Evolutionary conservation across 306 rosid species (phyloP).

Genomic region (Vicia faba): DNA sequence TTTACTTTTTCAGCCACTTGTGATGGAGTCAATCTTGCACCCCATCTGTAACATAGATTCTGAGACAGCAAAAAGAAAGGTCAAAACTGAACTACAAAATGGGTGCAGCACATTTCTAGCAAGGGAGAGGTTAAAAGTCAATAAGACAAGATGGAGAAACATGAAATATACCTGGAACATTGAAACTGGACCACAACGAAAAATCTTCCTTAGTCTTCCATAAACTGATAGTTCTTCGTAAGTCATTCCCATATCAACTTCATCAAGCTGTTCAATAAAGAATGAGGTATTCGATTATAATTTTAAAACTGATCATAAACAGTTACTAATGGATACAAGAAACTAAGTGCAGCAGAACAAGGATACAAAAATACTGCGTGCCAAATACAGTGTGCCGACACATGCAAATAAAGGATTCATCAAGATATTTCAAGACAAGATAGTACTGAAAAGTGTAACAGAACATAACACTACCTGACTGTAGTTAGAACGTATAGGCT

Average conservation of each 20-base stretch:
- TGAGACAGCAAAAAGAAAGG: conserved; percentile 37
- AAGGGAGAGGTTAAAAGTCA: too few relatives aligned
- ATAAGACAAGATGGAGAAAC: too few relatives aligned
- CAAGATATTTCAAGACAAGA: conserved; percentile 23
- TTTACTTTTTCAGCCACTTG: conserved; percentile 97
- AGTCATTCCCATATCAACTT: conserved; percentile 98
- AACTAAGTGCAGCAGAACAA: conserved; percentile 1
- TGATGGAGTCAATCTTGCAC: conserved; percentile 71
- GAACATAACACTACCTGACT: conserved; percentile 63
- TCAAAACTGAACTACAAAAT: conserved; percentile 24
- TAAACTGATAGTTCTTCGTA: conserved; percentile 90
- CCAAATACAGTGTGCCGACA: conserved; percentile 24
- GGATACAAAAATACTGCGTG: background rate
- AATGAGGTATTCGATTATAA: conserved; percentile 30
- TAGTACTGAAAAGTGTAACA: background rate
- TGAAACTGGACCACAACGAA: conserved; percentile 89
- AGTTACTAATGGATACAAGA: background rate
- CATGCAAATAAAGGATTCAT: conserved; percentile 5
- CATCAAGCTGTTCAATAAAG: conserved; percentile 69
- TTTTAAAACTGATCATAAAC: conserved; percentile 26
- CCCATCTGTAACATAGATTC: conserved; percentile 94
- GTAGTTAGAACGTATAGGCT: conserved; percentile 90
- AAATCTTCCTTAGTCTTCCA: conserved; percentile 88
- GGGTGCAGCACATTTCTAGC: too few relatives aligned
- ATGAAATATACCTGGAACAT: conserved; percentile 94